Evolutionary conservation across 768 basidiomycete species (phyloP), one percentile per base, ranked within the genome.

Genomic region (Suillus fuscotomentosus): DNA sequence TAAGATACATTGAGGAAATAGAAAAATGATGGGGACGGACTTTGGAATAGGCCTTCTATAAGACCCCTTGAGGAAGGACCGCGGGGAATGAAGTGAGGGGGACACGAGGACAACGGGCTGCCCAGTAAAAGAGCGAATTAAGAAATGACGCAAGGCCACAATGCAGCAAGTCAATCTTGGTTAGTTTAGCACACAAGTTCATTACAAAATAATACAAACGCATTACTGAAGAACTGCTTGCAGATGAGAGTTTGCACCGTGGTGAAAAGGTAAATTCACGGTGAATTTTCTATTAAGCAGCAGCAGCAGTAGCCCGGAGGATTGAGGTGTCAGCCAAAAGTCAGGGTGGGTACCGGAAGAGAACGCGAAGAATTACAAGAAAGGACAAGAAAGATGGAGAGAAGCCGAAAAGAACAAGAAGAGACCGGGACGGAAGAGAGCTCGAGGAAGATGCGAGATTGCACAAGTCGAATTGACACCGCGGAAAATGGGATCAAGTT

Each of bases 21-120:
- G 50, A 24, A 59, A 36, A 54, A 34, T 67, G 45, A 66, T 9
- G 61, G 45, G n/a, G 61, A 68, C 74, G 22, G 50, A 75, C 74
- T 75, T 68, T 66, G 61, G 60, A 20, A 45, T 68, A 67, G 64
- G 65, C 60, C 43, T 67, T 55, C 64, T 71, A 65, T 67, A 71
- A 68, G 66, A 67, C 69, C 72, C 63, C 64, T 63, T 54, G 60
- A 43, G 56, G 56, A 65, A 64, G 54, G 63, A 75, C 66, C 73
- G 70, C 69, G 74, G 68, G 72, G 68, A 70, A 67, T 66, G 61
- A 70, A 68, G 66, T 65, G 66, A 69, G 69, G 47, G 68, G 60
- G 67, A 59, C 74, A 74, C 74, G 73, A 74, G 74, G 73, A 71
- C 65, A 70, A 70, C 41, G 59, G 64, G 68, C 69, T 65, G 67